These are phyloP conservation scores for Fusarium keratoplasticum DNA, from an alignment of 2,329 filamentous ascomycete species.

Conservation along the genomic window DNA sequence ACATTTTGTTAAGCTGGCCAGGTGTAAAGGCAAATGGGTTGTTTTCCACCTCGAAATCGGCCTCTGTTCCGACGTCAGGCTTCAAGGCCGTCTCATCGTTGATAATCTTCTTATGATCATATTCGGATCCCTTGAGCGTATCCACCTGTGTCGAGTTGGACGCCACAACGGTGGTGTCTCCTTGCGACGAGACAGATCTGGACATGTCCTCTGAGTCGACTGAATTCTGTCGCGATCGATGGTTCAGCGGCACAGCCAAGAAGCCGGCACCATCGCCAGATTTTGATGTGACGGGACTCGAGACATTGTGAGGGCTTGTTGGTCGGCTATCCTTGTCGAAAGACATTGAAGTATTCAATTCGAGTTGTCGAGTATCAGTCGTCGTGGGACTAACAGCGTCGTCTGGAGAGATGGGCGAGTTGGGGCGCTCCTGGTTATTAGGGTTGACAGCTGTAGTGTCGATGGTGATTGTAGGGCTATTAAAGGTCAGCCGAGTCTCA, in stretches of 20 bases:
- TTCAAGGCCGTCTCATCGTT: constrained; percentile 76
- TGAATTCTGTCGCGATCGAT: constrained; percentile 73
- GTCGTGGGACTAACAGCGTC: constrained; percentile 56
- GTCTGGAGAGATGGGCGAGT: constrained; percentile 53
- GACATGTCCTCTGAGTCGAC: constrained; percentile 74
- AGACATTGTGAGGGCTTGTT: constrained; percentile 79
- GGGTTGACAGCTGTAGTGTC: constrained; percentile 59
- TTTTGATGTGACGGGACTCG: constrained; percentile 64
- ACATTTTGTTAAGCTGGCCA: constrained; percentile 86
- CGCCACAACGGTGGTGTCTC: constrained; percentile 69
- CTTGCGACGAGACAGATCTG: constrained; percentile 69
- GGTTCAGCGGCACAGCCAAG: constrained; percentile 72
- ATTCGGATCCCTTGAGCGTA: constrained; percentile 51
- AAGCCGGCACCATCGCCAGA: constrained; percentile 64
- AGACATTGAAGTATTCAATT: constrained; percentile 66
- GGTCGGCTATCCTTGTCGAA: constrained; percentile 75
- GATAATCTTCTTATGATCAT: constrained; percentile 67
- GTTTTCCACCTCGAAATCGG: constrained; percentile 79
- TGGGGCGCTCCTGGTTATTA: constrained; percentile 41
- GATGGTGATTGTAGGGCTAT: constrained; percentile 66
- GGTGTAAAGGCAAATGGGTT: constrained; percentile 89
- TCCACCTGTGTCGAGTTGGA: constrained; percentile 58
- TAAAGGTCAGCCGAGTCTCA: constrained; percentile 9
- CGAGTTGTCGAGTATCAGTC: constrained; percentile 52
- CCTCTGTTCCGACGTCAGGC: constrained; percentile 81